Conservation (phyloP, 2,329 filamentous ascomycete species). For the Dothidotthia symphoricarpi region DNA sequence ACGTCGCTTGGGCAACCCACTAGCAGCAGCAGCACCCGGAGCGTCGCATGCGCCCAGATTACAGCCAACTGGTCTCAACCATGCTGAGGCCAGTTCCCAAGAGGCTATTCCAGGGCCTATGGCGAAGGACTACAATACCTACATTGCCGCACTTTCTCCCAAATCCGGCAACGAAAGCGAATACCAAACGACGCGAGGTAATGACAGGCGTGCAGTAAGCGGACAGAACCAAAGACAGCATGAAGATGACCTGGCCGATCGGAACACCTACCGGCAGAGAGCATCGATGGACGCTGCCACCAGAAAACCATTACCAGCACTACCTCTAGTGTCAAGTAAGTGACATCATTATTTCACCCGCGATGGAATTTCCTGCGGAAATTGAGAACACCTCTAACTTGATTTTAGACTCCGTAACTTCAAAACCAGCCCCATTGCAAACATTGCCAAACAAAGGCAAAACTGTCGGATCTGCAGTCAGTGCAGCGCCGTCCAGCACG, state of each 20-base stretch:
- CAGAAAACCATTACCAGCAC: slow-evolving; percentile 5
- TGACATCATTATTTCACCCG: too few relatives aligned
- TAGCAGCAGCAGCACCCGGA: background rate
- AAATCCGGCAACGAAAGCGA: slow-evolving; percentile 8
- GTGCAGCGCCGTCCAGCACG: slow-evolving; percentile 3
- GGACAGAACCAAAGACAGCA: slow-evolving; percentile 38
- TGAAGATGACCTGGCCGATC: slow-evolving; percentile 53
- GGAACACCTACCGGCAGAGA: slow-evolving; percentile 24
- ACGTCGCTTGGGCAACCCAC: slow-evolving; percentile 1
- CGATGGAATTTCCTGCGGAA: too few relatives aligned
- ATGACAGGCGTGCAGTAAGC: slow-evolving; percentile 15
- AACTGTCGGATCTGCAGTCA: slow-evolving; percentile 4
- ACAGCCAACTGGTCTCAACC: background rate
- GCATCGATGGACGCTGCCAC: slow-evolving; percentile 5
- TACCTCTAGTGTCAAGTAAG: slow-evolving; percentile 3
- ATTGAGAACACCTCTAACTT: background rate
- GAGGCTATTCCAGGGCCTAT: slow-evolving; percentile 14
- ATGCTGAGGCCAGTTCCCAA: slow-evolving; percentile 3
- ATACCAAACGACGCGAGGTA: slow-evolving; percentile 20
- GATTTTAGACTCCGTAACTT: slow-evolving; percentile 3
- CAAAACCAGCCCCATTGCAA: background rate
- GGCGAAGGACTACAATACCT: slow-evolving; percentile 23
- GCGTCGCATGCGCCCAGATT: background rate
- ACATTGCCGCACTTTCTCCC: slow-evolving; percentile 17
- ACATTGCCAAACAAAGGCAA: slow-evolving; percentile 1